phyloP scores from a whole-genome alignment of 805 yeast genomes.

The Candida sanyiensis region DNA sequence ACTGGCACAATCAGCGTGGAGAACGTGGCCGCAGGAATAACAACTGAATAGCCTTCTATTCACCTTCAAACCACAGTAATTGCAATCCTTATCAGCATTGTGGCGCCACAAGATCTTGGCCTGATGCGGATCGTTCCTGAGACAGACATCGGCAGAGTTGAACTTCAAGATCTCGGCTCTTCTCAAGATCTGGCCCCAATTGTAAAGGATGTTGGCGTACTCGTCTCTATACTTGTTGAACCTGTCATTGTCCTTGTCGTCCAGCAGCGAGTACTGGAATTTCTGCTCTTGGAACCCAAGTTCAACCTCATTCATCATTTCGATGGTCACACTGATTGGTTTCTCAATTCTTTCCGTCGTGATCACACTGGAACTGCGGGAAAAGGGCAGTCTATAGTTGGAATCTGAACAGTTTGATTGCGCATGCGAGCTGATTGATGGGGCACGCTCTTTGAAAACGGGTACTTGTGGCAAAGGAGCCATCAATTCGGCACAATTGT shows the following conservation, averaged over 20 bases:
- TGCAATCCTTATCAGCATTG: slow-evolving; percentile 41
- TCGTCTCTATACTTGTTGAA: slow-evolving; percentile 47
- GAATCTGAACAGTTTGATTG: slow-evolving; percentile 22
- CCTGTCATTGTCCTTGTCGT: slow-evolving; percentile 25
- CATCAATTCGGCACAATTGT: background rate
- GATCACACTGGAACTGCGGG: slow-evolving; percentile 24
- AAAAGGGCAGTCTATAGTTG: slow-evolving; percentile 18
- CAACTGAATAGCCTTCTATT: slow-evolving; percentile 61
- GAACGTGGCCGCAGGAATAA: slow-evolving; percentile 66
- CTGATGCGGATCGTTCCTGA: slow-evolving; percentile 22
- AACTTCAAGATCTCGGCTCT: slow-evolving; percentile 73
- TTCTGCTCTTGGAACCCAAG: slow-evolving; percentile 32
- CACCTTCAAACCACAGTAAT: slow-evolving; percentile 58
- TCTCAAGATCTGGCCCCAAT: slow-evolving; percentile 82
- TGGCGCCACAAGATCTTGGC: slow-evolving; percentile 28
- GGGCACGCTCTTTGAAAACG: slow-evolving; percentile 6
- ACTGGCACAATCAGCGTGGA: slow-evolving; percentile 74
- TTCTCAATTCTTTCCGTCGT: slow-evolving; percentile 14
- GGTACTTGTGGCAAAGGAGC: background rate
- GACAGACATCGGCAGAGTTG: slow-evolving; percentile 35
- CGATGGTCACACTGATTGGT: slow-evolving; percentile 34
- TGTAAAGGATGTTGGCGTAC: slow-evolving; percentile 70
- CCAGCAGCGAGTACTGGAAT: slow-evolving; percentile 33
- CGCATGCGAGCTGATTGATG: slow-evolving; percentile 15
- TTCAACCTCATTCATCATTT: slow-evolving; percentile 37